Evolutionary conservation across 2,329 filamentous ascomycete genomes (phyloP), one percentile per base, ranked within the genome.

Genomic region (Xylaria arbuscula): DNA sequence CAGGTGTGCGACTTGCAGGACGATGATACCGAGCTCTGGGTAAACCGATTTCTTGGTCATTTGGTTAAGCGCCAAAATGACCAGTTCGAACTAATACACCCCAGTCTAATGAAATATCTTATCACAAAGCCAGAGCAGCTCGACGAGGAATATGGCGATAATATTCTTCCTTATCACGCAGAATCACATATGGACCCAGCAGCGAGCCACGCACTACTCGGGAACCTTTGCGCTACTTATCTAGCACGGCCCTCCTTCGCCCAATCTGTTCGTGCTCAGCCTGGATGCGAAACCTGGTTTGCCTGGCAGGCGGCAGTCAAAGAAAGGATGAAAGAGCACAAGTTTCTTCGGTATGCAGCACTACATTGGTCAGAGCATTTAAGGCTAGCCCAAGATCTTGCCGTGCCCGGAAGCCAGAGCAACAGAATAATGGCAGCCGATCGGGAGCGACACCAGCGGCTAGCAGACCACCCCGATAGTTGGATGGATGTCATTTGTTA

Each of bases 351-450:
- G 36, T 63, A 63, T 10, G 60, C 60, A n/a, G 60, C 60, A 13
- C 40, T 63, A n/a, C n/a, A 63, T 56, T 63, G 60, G 60, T 56
- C 51, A 22, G 40, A 55, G 60, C 60, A 63, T 24, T 28, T 63
- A 22, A 50, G 32, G 7, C 51, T 63, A 38, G 50, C 60, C 15
- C 60, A 17, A 48, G 60, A 56, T 63, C 60, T 56, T 10, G 38
- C 51, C 8, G 17, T 48, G 17, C 50, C 60, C 17, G 51, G 60
- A 13, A 50, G 51, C 32, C 24, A 17, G 4, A 45, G n/a, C 2
- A 24, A 47, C 4, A 47, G 36, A 55, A 24, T 15, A 40, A 22
- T 54, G 15, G 34, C 59, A 10, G 51, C 15, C 10, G 51, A 63
- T 22, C 22, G 51, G 42, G n/a, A 24, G 40, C 60, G 60, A 17